Evolutionary conservation across 1,139 yeast species (phyloP), one percentile per base, ranked within the genome.

Genomic region (Petasospora rhodanensis): DNA sequence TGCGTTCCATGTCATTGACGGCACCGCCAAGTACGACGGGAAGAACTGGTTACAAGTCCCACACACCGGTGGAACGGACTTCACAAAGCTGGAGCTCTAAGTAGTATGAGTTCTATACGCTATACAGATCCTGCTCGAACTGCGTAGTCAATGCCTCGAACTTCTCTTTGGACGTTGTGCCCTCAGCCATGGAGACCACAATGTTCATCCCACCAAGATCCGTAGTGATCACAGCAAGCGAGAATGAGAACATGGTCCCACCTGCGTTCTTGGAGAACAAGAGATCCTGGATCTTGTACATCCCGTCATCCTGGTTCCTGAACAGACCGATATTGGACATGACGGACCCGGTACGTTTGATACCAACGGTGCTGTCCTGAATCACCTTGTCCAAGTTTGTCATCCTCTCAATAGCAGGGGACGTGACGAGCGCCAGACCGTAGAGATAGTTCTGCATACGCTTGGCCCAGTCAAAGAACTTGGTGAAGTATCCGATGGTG

Each of bases 21-120:
- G 89, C 2, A 56, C 49, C 1, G 56, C 64, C 19, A 55, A 68
- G 20, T 82, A 80, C 49, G 93, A 82, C 51, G 61, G 62, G 19
- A 58, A 65, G 50, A 82, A 82, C 52, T 82, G 94, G 93, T 62
- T 82, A 23, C 94, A 82, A 50, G 77, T 82, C 2, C 93, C 93
- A 1, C 76, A 79, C 2, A 59, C 70, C 13, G 87, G 89, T 1
- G 83, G 86, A 1, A 58, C 66, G 1, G 60, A 79, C 18, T 81
- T 81, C 43, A 70, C 77, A 12, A 68, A 66, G 45, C 56, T 79
- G 22, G 35, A 19, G 19, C 18, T 35, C 7, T 13, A 14, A 23
- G 24, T 22, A 12, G n/a, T n/a, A n/a, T n/a, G n/a, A n/a, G n/a
- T n/a, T n/a, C n/a, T n/a, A n/a, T n/a, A n/a, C n/a, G n/a, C n/a